phyloP scores from a whole-genome alignment of 2,329 filamentous ascomycete genomes.

The Stagonosporopsis cucurbitacearum region DNA sequence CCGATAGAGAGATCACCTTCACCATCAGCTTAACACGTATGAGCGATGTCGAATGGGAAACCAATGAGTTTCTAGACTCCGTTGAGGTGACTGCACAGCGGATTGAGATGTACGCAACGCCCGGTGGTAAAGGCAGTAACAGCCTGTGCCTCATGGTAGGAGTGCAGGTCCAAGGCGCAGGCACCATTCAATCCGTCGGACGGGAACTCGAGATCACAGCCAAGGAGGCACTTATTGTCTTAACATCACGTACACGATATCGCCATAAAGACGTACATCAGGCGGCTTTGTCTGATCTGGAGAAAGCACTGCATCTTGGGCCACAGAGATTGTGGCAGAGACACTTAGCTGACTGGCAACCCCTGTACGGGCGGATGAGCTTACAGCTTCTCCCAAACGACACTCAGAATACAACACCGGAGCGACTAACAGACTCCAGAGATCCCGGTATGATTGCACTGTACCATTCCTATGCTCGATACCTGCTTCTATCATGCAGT shows the following conservation, averaged over 20 bases:
- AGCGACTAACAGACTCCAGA: neutral
- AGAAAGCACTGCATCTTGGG: constrained; percentile 24
- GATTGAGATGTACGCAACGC: constrained; percentile 20
- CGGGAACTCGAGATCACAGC: constrained; percentile 48
- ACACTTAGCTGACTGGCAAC: constrained; percentile 44
- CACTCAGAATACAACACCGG: neutral
- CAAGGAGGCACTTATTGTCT: constrained; percentile 44
- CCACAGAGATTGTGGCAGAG: constrained; percentile 32
- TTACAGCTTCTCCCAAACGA: constrained; percentile 11
- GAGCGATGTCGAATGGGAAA: constrained; percentile 54
- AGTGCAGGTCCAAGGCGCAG: constrained; percentile 1
- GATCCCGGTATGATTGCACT: constrained; percentile 36
- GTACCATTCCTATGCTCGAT: constrained; percentile 51
- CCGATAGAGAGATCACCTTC: constrained; percentile 21
- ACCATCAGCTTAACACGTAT: constrained; percentile 47
- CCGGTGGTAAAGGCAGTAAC: constrained; percentile 21
- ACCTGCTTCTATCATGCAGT: constrained; percentile 48
- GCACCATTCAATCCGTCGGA: constrained; percentile 9
- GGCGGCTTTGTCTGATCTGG: constrained; percentile 34
- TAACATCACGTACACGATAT: constrained; percentile 53
- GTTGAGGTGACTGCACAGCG: constrained; percentile 33
- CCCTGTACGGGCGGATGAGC: constrained; percentile 16
- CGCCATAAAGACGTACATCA: constrained; percentile 38
- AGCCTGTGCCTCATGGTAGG: constrained; percentile 16
- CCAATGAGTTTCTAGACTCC: constrained; percentile 54